Base-by-base conservation (phyloP, 1,139 yeast genomes). In the Candida dubliniensis region DNA sequence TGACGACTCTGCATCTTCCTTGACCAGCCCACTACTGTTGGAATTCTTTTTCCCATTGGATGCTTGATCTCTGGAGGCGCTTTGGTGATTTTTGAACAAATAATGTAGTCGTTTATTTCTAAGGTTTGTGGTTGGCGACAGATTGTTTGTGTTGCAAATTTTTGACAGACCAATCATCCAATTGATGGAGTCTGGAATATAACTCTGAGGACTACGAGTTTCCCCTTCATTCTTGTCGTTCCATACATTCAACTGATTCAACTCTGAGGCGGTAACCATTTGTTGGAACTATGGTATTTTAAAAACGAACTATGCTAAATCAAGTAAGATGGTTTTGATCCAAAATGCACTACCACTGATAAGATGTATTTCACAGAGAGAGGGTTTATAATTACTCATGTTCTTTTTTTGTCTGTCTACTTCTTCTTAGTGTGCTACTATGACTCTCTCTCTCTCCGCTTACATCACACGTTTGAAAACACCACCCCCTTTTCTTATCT, bases 221-320 rank as follows among this genome's bases (percentile, higher is more conserved):
- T 36, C 23, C 18, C 39, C 36, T 11, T 47, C 47, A 9, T 39
- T 36, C 26, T 39, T 41, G 6, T 42, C 41, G 33, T 44, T 40
- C 24, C 42, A 18, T 10, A 27, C 36, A 15, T 48, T 43, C 18
- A 47, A 33, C 12, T 37, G 36, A 15, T 47, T 43, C 4, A 47
- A 29, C 25, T 48, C 47, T 8, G 48, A 45, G 3, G 48, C 36
- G 9, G 50, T 49, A 8, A 50, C 51, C 52, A 49, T 48, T 15
- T 31, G 27, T 32, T 14, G 11, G 14, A 26, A 18, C 23, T 18
- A 5, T 18, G 23, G 23, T 18, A 18, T 18, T 4, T 18, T 18
- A 18, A 18, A 18, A 18, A 18, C 23, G 5, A 18, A 18, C 23
- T 18, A 18, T 18, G 5, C 23, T 18, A 18, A 18, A 18, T 18